Base-by-base conservation (phyloP, 2,329 filamentous ascomycete genomes). In the Ramularia collo-cygni region DNA sequence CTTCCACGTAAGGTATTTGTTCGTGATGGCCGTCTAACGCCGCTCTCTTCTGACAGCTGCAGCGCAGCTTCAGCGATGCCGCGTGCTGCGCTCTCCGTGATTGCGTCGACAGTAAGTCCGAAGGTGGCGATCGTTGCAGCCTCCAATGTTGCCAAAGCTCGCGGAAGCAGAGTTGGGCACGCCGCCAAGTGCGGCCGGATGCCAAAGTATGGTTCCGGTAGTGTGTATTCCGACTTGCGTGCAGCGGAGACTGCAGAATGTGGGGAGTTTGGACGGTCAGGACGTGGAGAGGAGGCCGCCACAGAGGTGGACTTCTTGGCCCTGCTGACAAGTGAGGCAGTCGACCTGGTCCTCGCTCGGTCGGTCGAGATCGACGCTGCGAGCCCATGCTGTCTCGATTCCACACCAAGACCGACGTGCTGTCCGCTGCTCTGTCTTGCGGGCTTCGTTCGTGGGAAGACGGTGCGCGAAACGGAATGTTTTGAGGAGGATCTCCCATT, bases 111-210 rank as follows among this genome's bases (percentile, higher is more conserved):
- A 0, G 82, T 85, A 33, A 96, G 71, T 4, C 88, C 88, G 42
- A 93, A 77, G 51, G 95, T 88, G 29, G 85, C 83, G 44, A 88
- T 82, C 0, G 89, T 88, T 40, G 93, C 85, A 55, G 92, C 89
- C 64, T 96, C 92, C 1, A 96, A 76, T 47, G 92, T 90, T 18
- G 94, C 76, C 77, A 95, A 92, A 57, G 94, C 87, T 28, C 92
- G 69, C 4, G 90, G 77, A 31, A 72, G 74, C 35, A 81, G 68
- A 5, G 72, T 72, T 21, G 76, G 72, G 46, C 77, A 81, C 40
- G 66, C 66, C 37, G 71, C 65, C 45, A 74, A 72, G 21, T 68
- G 75, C 1, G 68, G 65, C n/a, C 66, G 60, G n/a, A 81, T 61
- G 14, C 70, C 68, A 37, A 82, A 67, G 32, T 65, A 65, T 12